A percentile compares a stretch with the other conserved stretches of the same genome.
phyloP scores from a whole-genome alignment of 352 stramenopile genomes.

The Globisporangium spiculum region DNA sequence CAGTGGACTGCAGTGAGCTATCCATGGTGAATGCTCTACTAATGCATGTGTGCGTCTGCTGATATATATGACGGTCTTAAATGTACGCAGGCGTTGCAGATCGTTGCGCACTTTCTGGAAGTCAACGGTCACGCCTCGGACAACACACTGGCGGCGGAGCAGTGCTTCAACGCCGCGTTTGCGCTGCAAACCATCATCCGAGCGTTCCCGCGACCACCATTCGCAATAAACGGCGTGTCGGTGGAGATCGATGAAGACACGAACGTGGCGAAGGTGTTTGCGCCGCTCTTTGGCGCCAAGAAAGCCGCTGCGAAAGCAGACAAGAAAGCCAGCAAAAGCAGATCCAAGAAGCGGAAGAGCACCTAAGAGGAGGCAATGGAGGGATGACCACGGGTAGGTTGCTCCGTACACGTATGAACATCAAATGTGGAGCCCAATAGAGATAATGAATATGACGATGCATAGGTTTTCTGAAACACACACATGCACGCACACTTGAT shows the following conservation, averaged over 20 bases:
- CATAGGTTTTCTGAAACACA: conserved; percentile 1
- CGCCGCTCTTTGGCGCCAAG: conserved; percentile 38
- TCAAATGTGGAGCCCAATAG: conserved; percentile 2
- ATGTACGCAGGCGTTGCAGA: conserved; percentile 24
- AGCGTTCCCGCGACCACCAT: conserved; percentile 52
- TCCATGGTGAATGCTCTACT: neutral
- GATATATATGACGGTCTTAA: neutral
- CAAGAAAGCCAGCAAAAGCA: conserved; percentile 19
- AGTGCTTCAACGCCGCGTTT: conserved; percentile 79
- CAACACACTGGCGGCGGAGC: conserved; percentile 41
- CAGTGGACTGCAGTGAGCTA: neutral
- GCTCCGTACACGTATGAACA: neutral
- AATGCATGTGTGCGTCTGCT: neutral
- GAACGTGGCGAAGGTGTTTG: conserved; percentile 41
- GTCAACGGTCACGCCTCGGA: conserved; percentile 48
- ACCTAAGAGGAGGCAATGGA: neutral
- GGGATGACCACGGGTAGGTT: no score
- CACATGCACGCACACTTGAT: neutral
- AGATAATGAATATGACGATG: conserved; percentile 15
- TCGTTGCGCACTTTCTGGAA: conserved; percentile 56
- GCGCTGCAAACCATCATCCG: conserved; percentile 71
- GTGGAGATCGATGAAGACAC: conserved; percentile 46
- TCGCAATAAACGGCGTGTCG: conserved; percentile 44
- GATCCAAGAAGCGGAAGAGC: conserved; percentile 45
- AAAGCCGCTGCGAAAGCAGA: conserved; percentile 20